These are phyloP conservation scores for Psilocybe subaeruginosa DNA, from an alignment of 768 basidiomycete species.

Conservation along the genomic window DNA sequence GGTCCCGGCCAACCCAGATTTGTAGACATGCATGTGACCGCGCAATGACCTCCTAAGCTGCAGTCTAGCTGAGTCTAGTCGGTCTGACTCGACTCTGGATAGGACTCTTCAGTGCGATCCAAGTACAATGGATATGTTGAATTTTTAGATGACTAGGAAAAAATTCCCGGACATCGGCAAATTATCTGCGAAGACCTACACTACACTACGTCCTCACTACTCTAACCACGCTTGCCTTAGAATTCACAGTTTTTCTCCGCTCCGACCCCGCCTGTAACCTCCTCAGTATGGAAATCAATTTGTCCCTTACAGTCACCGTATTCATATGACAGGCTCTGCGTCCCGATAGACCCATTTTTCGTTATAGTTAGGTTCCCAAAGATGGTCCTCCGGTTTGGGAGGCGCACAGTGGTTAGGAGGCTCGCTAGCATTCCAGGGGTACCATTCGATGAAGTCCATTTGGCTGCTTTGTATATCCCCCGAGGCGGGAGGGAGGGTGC, in stretches of 20 bases:
- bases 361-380: constrained; percentile 2
- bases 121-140: too few relatives aligned
- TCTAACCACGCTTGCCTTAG: background rate
- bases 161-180: too few relatives aligned
- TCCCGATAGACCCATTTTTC: background rate
- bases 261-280: background rate
- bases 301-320: background rate
- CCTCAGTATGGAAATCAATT: background rate
- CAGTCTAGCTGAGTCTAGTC: too few relatives aligned
- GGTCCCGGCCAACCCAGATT: too few relatives aligned
- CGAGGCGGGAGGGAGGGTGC: background rate
- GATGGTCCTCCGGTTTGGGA: background rate
- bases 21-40: too few relatives aligned
- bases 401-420: background rate
- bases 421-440: constrained; percentile 1
- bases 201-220: background rate
- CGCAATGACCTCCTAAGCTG: too few relatives aligned
- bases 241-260: background rate
- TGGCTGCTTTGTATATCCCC: background rate
- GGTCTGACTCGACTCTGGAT: too few relatives aligned
- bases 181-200: too few relatives aligned
- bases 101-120: too few relatives aligned
- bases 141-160: too few relatives aligned
- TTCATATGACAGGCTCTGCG: background rate
- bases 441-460: constrained; percentile 4